phyloP scores from a whole-genome alignment of 345 rosid genomes.

The Murraya koenigii region DNA sequence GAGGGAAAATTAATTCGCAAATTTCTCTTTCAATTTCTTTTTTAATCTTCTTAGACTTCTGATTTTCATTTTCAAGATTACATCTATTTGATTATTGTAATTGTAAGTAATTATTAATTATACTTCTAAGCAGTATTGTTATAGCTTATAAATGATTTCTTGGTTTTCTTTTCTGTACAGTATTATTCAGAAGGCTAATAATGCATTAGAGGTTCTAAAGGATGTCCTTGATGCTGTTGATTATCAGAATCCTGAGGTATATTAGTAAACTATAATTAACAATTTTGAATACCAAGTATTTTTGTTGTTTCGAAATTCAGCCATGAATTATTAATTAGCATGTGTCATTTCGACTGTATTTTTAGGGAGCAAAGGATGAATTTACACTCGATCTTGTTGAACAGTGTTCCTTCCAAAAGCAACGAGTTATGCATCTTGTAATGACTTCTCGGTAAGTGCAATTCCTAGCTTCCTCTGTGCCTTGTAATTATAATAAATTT shows the following conservation, averaged over 20 bases:
- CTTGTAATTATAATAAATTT: background rate
- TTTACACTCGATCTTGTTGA: slow-evolving; percentile 99
- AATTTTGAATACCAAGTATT: background rate
- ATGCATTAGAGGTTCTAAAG: slow-evolving; percentile 78
- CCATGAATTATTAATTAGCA: slow-evolving; percentile 2
- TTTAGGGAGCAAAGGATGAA: slow-evolving; percentile 82
- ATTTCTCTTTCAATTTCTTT: background rate
- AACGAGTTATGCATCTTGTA: slow-evolving; percentile 87
- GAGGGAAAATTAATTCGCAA: background rate
- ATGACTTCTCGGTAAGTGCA: slow-evolving; percentile 71
- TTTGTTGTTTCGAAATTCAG: slow-evolving; percentile 9
- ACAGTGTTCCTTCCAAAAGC: slow-evolving; percentile 98
- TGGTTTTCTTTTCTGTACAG: slow-evolving; percentile 36
- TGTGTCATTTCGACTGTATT: slow-evolving; percentile 9
- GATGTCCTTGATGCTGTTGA: slow-evolving; percentile 89
- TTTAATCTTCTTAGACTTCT: background rate
- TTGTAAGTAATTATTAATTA: background rate
- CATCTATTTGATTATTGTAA: background rate
- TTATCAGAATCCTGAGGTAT: slow-evolving; percentile 80
- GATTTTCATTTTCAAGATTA: background rate
- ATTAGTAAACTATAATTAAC: slow-evolving; percentile 9
- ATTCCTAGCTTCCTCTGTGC: background rate
- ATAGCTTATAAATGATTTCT: background rate
- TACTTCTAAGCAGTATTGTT: background rate
- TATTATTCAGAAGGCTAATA: slow-evolving; percentile 83